phyloP scores from a whole-genome alignment of 2,329 filamentous ascomycete species.

The Chaetomium globosum region DNA sequence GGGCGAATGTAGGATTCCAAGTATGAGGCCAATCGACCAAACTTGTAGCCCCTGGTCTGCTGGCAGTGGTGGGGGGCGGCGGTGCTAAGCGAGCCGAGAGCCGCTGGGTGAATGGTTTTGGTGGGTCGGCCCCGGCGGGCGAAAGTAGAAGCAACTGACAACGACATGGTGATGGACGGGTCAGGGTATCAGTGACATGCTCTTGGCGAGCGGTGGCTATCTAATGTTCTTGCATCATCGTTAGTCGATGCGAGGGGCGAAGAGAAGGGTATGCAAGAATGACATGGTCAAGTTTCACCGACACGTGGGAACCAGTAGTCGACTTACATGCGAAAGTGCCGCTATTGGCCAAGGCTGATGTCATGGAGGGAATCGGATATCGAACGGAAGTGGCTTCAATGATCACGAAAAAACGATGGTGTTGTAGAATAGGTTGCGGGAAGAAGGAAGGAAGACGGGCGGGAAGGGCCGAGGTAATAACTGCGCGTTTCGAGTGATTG shows the following conservation, averaged over 20 bases:
- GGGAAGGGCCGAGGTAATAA: neutral
- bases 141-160: constrained; percentile 41
- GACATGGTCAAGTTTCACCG: neutral
- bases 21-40: constrained; percentile 50
- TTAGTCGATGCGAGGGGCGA: constrained; percentile 11
- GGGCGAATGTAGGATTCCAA: constrained; percentile 43
- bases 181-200: constrained; percentile 24
- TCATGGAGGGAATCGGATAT: constrained; percentile 19
- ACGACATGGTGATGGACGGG: constrained; percentile 38
- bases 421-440: neutral
- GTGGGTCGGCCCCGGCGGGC: constrained; percentile 38
- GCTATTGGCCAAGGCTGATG: constrained; percentile 18
- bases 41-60: constrained; percentile 53
- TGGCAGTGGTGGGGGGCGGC: constrained; percentile 43
- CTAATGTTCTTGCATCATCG: constrained; percentile 24
- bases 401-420: constrained; percentile 2
- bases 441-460: neutral
- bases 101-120: constrained; percentile 29
- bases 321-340: constrained; percentile 29
- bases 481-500: neutral
- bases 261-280: neutral
- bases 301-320: constrained; percentile 19
- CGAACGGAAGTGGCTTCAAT: neutral
- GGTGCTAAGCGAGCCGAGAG: constrained; percentile 21
- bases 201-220: constrained; percentile 26